phyloP scores from a whole-genome alignment of 306 rosid species.

The Lithocarpus polystachyus region DNA sequence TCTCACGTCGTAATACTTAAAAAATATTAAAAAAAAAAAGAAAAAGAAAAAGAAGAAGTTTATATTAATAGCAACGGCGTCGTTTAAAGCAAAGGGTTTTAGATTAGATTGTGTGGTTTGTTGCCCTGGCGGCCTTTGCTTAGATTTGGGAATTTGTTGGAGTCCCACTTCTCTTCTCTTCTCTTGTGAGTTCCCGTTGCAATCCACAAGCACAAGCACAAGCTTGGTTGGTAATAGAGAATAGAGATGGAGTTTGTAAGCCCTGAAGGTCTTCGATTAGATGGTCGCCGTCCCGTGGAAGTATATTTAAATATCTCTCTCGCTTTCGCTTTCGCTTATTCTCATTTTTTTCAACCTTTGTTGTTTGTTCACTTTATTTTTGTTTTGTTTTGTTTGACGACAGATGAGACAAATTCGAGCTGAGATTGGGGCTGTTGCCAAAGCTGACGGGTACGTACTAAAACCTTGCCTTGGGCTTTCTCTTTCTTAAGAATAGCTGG shows the following conservation, averaged over 20 bases:
- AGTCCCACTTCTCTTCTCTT: no score
- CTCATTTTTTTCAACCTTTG: neutral
- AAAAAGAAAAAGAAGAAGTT: no score
- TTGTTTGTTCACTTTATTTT: neutral
- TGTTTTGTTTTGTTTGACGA: neutral
- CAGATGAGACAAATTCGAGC: slow-evolving; percentile 94
- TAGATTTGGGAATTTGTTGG: no score
- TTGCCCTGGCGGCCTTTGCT: no score
- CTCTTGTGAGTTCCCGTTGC: no score
- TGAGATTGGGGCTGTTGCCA: slow-evolving; percentile 79
- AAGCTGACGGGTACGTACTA: slow-evolving; percentile 66
- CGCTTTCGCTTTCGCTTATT: no score
- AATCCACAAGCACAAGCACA: no score
- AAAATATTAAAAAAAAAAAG: no score
- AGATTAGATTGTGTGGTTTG: no score
- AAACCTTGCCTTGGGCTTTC: neutral
- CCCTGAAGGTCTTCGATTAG: slow-evolving; percentile 94
- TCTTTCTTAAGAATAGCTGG: neutral
- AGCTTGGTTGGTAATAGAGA: neutral
- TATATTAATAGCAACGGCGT: no score
- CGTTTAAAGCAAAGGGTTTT: no score
- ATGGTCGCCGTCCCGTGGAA: slow-evolving; percentile 81
- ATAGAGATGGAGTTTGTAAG: slow-evolving; percentile 70
- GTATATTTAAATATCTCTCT: slow-evolving; percentile 8
- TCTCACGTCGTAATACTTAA: no score